These are phyloP conservation scores for Trichoderma koningii DNA, from an alignment of 2,329 filamentous ascomycete species.

Conservation along the genomic window DNA sequence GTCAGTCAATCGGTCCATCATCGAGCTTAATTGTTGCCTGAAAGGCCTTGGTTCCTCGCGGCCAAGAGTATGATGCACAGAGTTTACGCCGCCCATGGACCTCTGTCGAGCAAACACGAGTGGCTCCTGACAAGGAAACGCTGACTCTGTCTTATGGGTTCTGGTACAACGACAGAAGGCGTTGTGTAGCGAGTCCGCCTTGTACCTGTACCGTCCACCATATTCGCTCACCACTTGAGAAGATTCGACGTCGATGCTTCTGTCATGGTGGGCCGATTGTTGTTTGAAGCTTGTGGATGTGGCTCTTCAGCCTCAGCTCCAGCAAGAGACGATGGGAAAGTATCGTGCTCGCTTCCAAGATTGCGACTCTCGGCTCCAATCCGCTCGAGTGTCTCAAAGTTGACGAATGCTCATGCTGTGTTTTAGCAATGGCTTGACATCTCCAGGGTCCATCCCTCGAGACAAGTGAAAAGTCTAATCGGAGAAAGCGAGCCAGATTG, in stretches of 20 bases:
- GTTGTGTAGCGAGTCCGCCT: not conserved
- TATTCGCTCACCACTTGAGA: not conserved
- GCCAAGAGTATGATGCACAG: not conserved
- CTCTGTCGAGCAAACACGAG: not conserved
- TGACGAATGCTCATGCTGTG: too few relatives aligned
- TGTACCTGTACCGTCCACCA: not conserved
- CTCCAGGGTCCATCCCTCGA: constrained; percentile 24
- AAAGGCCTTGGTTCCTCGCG: not conserved
- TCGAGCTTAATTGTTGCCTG: not conserved
- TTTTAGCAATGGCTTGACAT: constrained; percentile 3
- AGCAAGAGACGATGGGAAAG: not conserved
- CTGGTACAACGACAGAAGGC: not conserved
- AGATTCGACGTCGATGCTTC: not conserved
- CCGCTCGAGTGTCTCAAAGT: not conserved
- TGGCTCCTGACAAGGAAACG: not conserved
- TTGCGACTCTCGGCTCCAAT: not conserved
- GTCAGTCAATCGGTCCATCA: constrained; percentile 1
- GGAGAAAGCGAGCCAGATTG: not conserved
- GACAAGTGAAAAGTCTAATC: constrained; percentile 6
- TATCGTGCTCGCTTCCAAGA: not conserved
- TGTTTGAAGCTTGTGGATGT: constrained; percentile 4
- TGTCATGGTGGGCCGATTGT: not conserved
- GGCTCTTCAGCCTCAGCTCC: constrained; percentile 3
- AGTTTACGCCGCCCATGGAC: not conserved
- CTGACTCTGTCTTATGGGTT: not conserved